Evolutionary conservation across 1,284 basidiomycete species (phyloP).

Genomic region (Xerocomus alliaceus): DNA sequence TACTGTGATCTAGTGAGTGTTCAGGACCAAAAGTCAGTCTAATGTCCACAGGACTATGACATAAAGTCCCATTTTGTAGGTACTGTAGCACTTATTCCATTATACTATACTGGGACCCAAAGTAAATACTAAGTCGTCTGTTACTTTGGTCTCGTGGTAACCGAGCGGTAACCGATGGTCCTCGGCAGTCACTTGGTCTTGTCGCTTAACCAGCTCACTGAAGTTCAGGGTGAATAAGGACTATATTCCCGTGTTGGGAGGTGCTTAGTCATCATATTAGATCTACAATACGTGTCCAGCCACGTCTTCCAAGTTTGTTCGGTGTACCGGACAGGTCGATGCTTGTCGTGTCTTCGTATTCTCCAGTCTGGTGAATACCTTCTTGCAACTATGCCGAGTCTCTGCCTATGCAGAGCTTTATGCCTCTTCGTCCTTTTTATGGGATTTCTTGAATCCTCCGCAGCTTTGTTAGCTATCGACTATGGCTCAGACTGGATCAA

Average conservation of each 20-base stretch:
- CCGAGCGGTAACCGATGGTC: no score
- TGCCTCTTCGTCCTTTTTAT: constrained; percentile 34
- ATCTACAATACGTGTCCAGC: constrained; percentile 28
- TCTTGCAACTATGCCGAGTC: constrained; percentile 24
- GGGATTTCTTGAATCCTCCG: constrained; percentile 34
- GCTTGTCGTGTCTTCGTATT: constrained; percentile 18
- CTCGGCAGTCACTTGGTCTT: no score
- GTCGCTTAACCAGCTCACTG: no score
- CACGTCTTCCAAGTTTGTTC: constrained; percentile 22
- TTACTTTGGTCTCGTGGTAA: no score
- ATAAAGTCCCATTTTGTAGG: no score
- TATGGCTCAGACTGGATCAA: constrained; percentile 97
- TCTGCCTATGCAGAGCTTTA: constrained; percentile 39
- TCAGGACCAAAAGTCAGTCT: no score
- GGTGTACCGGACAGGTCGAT: constrained; percentile 15
- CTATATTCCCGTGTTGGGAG: not conserved
- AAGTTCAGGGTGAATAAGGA: no score
- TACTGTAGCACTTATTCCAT: no score
- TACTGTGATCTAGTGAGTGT: no score
- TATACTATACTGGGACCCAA: no score
- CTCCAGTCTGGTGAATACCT: constrained; percentile 22
- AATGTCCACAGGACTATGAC: no score
- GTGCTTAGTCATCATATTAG: constrained; percentile 25
- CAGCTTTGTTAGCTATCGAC: constrained; percentile 88
- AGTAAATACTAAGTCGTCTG: no score